Evolutionary conservation across 2,329 filamentous ascomycete genomes (phyloP).

Genomic region (Thielaviopsis musarum): DNA sequence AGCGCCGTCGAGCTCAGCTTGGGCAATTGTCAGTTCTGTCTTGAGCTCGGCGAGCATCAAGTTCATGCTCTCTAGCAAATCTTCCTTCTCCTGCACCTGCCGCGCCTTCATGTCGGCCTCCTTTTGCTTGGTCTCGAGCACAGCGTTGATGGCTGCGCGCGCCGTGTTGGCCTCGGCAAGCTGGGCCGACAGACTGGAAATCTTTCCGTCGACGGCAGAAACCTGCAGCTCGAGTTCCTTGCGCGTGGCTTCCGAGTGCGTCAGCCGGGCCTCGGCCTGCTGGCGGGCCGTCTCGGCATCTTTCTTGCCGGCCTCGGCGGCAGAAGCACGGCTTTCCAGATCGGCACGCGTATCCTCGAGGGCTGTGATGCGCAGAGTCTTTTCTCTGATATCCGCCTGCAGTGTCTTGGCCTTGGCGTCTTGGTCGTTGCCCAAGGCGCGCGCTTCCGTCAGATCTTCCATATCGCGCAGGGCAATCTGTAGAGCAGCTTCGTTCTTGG

Average conservation of each 20-base stretch:
- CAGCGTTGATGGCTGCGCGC: conserved; percentile 23
- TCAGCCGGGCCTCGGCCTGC: conserved; percentile 8
- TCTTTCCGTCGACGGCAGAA: conserved; percentile 16
- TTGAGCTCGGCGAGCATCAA: conserved; percentile 39
- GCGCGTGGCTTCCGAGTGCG: conserved; percentile 7
- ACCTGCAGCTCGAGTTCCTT: conserved; percentile 15
- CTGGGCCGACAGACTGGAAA: conserved; percentile 23
- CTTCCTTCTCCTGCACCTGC: conserved; percentile 30
- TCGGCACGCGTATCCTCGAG: conserved; percentile 21
- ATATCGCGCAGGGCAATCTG: conserved; percentile 14
- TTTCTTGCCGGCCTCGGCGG: conserved; percentile 9
- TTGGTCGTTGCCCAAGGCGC: conserved; percentile 11
- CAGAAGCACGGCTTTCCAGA: conserved; percentile 8
- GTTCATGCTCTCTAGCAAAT: conserved; percentile 33
- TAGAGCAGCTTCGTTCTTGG: conserved; percentile 17
- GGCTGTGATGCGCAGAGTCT: conserved; percentile 18
- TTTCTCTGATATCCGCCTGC: conserved; percentile 28
- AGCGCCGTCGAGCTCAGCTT: conserved; percentile 44
- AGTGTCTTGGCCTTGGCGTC: conserved; percentile 17
- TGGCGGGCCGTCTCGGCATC: conserved; percentile 13
- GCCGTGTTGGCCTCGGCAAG: conserved; percentile 20
- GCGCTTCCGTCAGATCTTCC: conserved; percentile 14
- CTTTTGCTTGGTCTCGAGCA: conserved; percentile 24
- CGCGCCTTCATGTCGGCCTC: conserved; percentile 22
- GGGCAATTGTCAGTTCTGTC: conserved; percentile 43